Percentiles rank a stretch among this genome's conserved stretches.
Evolutionary conservation across 2,329 filamentous ascomycete genomes (phyloP).

Genomic region (Mycosphaerella sp.): DNA sequence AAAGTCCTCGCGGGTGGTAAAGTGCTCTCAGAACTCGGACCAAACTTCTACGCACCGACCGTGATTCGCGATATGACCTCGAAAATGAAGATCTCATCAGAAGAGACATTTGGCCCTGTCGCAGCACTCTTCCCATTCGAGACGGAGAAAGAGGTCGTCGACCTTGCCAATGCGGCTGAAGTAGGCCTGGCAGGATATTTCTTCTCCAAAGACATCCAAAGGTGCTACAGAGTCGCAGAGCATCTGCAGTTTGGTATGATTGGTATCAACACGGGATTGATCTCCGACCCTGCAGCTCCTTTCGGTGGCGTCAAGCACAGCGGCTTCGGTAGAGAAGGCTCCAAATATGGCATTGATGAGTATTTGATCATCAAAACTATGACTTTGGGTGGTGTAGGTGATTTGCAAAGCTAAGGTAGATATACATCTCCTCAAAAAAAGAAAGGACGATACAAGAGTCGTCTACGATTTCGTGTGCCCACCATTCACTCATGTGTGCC

Average conservation of each 20-base stretch:
- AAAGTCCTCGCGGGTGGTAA: conserved; percentile 16
- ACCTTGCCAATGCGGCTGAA: conserved; percentile 13
- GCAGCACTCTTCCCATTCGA: conserved; percentile 24
- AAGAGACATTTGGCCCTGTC: conserved; percentile 29
- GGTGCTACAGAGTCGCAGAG: conserved; percentile 37
- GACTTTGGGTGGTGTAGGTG: conserved; percentile 33
- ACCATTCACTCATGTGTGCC: no score
- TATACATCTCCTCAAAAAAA: no score
- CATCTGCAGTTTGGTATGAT: conserved; percentile 39
- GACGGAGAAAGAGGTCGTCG: conserved; percentile 24
- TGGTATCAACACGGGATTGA: conserved; percentile 29
- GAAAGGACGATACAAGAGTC: no score
- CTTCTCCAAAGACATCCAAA: conserved; percentile 35
- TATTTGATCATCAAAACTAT: conserved; percentile 69
- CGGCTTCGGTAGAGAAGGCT: conserved; percentile 74
- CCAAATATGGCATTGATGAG: conserved; percentile 69
- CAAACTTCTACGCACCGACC: conserved; percentile 24
- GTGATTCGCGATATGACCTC: conserved; percentile 22
- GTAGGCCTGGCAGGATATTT: conserved; percentile 31
- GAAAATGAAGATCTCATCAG: conserved; percentile 23
- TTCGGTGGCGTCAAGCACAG: conserved; percentile 81
- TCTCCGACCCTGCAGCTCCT: conserved; percentile 27
- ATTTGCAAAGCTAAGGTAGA: conserved; percentile 3
- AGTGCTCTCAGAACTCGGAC: conserved; percentile 36
- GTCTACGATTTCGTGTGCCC: no score